Base-by-base conservation (phyloP, 306 rosid species). In the Dalbergia oliveri region DNA sequence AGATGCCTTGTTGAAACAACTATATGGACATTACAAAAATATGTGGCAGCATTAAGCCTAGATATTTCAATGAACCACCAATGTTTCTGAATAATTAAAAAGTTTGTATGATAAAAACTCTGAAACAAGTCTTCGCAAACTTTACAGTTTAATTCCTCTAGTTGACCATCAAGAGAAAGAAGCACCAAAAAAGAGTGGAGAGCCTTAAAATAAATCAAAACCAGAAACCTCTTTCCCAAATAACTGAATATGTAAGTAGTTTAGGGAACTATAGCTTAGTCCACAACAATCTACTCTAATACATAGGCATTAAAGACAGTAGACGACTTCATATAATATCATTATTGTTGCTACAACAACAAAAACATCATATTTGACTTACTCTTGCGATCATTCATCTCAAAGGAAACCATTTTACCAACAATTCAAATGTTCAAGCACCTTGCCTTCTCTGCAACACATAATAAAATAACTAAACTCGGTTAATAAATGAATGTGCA, bases 311-410 rank as follows among this genome's bases (percentile, higher is more conserved):
- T 34, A 16, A 78, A 66, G 33, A 26, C 39, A 53, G 8, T 9
- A 67, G 21, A 54, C 50, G 34, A 72, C 37, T 49, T 31, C 58
- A 49, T 16, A 54, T 9, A 19, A 41, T 8, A 33, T 49, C 31
- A 41, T 57, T 11, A 53, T 13, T 31, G 62, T 33, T 4, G 4
- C 14, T 8, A 50, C 9, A 12, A 60, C 21, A 66, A 67, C 3
- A 16, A 72, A 33, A 63, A 69, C 8, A 64, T 16, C 44, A 51
- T 21, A 65, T 72, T 80, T 12, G 11, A 81, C 97, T 90, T 85
- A 94, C 97, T 94, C 87, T 94, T 94, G 73, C 97, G 90, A 83
- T 94, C 99, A 83, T 94, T 94, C 99, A 94, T 94, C 88, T 94
- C 99, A 76, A 94, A 92, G 72, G 97, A 88, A 85, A 94, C 95